A percentile compares a stretch with the other conserved stretches of the same genome.
phyloP scores from a whole-genome alignment of 2,329 filamentous ascomycete species.

The Penicillium palitans region DNA sequence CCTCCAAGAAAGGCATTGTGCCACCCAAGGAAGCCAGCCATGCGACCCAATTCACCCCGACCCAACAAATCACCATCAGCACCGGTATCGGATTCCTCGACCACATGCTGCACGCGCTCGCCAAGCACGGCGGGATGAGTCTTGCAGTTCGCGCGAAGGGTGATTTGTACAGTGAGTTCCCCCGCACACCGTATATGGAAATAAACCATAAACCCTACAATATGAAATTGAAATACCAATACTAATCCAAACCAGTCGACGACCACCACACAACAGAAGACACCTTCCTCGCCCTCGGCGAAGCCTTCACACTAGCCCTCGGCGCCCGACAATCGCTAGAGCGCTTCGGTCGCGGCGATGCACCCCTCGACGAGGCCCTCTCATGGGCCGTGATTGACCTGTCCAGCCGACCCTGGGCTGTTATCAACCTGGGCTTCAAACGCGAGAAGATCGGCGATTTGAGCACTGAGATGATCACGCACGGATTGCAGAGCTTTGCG shows the following conservation, averaged over 20 bases:
- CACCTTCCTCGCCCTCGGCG: conserved; percentile 84
- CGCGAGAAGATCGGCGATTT: conserved; percentile 93
- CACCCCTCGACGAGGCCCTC: conserved; percentile 91
- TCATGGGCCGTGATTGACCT: conserved; percentile 93
- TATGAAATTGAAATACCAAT: neutral
- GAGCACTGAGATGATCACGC: conserved; percentile 94
- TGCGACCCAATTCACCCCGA: conserved; percentile 78
- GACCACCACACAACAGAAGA: conserved; percentile 99
- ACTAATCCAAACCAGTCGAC: conserved; percentile 63
- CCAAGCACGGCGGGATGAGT: conserved; percentile 95
- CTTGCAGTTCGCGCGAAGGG: conserved; percentile 78
- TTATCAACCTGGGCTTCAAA: conserved; percentile 79
- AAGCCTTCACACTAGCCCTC: conserved; percentile 78
- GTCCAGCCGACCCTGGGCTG: conserved; percentile 83
- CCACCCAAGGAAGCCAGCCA: conserved; percentile 59
- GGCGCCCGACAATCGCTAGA: conserved; percentile 77
- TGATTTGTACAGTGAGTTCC: conserved; percentile 77
- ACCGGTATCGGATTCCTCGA: conserved; percentile 97
- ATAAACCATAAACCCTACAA: neutral
- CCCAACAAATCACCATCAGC: conserved; percentile 82
- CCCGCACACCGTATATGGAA: neutral
- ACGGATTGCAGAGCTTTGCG: conserved; percentile 92
- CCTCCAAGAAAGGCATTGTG: conserved; percentile 48
- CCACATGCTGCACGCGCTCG: conserved; percentile 96
- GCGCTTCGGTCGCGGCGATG: conserved; percentile 88